Conservation (phyloP, 2,329 filamentous ascomycete genomes). For the Nemania sp. region DNA sequence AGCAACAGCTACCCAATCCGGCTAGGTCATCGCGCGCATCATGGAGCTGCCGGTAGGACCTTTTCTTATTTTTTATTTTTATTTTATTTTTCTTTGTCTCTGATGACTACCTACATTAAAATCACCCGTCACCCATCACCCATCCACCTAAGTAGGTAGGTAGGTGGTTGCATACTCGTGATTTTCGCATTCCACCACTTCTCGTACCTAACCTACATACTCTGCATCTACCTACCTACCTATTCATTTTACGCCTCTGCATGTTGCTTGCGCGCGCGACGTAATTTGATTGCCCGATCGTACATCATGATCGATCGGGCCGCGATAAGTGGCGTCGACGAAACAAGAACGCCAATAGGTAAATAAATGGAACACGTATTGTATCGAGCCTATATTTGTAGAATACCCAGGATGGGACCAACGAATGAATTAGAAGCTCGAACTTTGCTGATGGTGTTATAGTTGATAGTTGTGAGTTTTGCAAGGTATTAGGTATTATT, state of each 20-base stretch:
- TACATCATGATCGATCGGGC: neutral
- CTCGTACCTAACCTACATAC: neutral
- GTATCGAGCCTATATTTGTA: neutral
- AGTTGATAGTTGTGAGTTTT: too few species aligned
- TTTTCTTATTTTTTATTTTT: too few species aligned
- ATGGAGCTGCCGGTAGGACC: neutral
- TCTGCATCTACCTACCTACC: neutral
- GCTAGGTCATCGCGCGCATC: constrained; percentile 37
- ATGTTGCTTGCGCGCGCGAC: neutral
- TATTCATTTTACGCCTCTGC: neutral
- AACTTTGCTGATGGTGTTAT: too few species aligned
- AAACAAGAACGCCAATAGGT: neutral
- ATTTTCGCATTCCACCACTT: neutral
- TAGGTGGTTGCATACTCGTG: neutral
- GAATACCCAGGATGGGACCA: too few species aligned
- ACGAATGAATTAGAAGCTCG: too few species aligned
- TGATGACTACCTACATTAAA: constrained; percentile 22
- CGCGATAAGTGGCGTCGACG: neutral
- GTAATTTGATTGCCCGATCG: neutral
- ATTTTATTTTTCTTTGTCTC: neutral
- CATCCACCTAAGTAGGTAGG: neutral
- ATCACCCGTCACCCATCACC: neutral
- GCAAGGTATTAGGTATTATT: too few species aligned
- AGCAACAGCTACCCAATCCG: constrained; percentile 47
- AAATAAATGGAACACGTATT: neutral